A percentile compares a stretch with the other conserved stretches of the same genome.
These are phyloP conservation scores for Aspergillus versicolor DNA, from an alignment of 2,329 filamentous ascomycete genomes.

Conservation along the genomic window DNA sequence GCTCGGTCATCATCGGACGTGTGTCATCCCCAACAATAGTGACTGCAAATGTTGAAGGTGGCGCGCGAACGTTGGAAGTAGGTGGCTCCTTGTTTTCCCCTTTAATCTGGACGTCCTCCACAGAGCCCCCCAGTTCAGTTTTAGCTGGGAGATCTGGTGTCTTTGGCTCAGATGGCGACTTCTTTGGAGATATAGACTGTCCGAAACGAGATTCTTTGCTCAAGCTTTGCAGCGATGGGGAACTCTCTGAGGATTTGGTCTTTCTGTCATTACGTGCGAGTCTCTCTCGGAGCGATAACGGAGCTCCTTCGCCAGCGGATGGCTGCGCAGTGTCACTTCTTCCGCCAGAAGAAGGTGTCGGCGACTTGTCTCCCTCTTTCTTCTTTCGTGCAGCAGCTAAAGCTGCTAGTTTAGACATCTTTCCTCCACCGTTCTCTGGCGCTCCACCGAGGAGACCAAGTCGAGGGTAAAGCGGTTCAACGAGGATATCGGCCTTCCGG, in stretches of 20 bases:
- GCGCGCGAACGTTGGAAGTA: slow-evolving; percentile 39
- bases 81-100: slow-evolving; percentile 17
- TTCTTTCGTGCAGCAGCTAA: slow-evolving; percentile 83
- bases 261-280: slow-evolving; percentile 31
- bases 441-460: slow-evolving; percentile 78
- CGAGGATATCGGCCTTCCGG: slow-evolving; percentile 62
- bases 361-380: slow-evolving; percentile 66
- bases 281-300: slow-evolving; percentile 40
- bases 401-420: slow-evolving; percentile 86
- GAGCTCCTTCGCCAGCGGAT: slow-evolving; percentile 21
- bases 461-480: slow-evolving; percentile 58
- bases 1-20: slow-evolving; percentile 27
- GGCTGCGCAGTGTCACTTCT: slow-evolving; percentile 11
- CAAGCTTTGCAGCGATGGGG: slow-evolving; percentile 22
- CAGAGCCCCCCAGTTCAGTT: slow-evolving; percentile 2
- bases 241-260: slow-evolving; percentile 25
- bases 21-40: slow-evolving; percentile 38
- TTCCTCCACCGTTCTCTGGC: slow-evolving; percentile 55
- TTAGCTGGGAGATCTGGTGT: slow-evolving; percentile 7
- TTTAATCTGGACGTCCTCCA: slow-evolving; percentile 3
- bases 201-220: slow-evolving; percentile 19
- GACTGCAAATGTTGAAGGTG: slow-evolving; percentile 53
- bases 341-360: slow-evolving; percentile 9
- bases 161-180: slow-evolving; percentile 19
- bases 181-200: slow-evolving; percentile 19